Percentiles rank a stretch among this genome's conserved stretches.
phyloP scores from a whole-genome alignment of 1,139 yeast species.

The Debaryomyces fabryi region DNA sequence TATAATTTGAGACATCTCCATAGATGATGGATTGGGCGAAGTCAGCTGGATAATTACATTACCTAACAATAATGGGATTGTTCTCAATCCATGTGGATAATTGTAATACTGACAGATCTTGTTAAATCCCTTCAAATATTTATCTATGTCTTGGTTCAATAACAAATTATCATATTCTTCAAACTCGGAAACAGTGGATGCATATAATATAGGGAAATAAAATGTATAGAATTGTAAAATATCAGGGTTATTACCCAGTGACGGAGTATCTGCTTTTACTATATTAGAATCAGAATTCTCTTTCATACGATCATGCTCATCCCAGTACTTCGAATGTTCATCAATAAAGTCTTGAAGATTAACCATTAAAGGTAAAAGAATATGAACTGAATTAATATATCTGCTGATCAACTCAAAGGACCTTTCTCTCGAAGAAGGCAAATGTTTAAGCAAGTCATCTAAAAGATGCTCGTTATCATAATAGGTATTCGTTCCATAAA shows the following conservation, averaged over 20 bases:
- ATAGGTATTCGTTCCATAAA: conserved; percentile 49
- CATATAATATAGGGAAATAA: conserved; percentile 54
- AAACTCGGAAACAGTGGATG: conserved; percentile 57
- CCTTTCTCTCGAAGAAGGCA: conserved; percentile 45
- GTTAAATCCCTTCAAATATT: conserved; percentile 49
- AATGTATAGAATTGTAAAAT: conserved; percentile 49
- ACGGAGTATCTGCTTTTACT: conserved; percentile 11
- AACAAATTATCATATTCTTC: conserved; percentile 53
- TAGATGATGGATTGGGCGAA: conserved; percentile 56
- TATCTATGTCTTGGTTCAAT: conserved; percentile 52
- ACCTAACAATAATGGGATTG: conserved; percentile 49
- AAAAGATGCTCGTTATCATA: conserved; percentile 42
- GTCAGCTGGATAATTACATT: conserved; percentile 58
- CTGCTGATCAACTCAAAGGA: conserved; percentile 52
- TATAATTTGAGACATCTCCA: conserved; percentile 52
- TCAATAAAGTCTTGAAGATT: conserved; percentile 44
- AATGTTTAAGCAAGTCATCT: conserved; percentile 34
- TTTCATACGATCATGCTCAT: conserved; percentile 19
- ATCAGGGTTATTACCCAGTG: conserved; percentile 29
- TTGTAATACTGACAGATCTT: conserved; percentile 52
- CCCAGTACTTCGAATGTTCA: conserved; percentile 58
- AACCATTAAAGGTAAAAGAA: conserved; percentile 52
- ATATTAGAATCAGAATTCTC: conserved; percentile 2
- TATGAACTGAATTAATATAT: conserved; percentile 55
- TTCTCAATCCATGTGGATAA: conserved; percentile 55